Evolutionary conservation across 345 rosid genomes (phyloP).

Genomic region (Geranium rotundifolium): DNA sequence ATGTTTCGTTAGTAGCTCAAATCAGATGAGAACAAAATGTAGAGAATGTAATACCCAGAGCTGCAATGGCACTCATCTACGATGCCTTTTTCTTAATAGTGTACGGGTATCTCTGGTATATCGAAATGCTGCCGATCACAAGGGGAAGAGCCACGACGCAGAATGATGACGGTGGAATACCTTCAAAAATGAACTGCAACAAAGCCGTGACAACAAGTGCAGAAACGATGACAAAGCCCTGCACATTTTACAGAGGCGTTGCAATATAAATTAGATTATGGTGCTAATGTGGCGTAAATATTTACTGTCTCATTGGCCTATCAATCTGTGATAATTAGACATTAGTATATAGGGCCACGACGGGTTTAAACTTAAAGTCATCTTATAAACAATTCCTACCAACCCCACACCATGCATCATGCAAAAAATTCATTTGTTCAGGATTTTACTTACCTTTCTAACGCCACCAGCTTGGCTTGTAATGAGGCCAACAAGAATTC

Average conservation of each 20-base stretch:
- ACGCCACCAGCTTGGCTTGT: conserved; percentile 97
- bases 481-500: conserved; percentile 91
- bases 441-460: conserved; percentile 51
- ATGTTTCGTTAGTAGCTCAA: neutral
- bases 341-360: neutral
- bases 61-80: conserved; percentile 9
- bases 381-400: neutral
- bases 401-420: neutral
- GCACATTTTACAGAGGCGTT: conserved; percentile 13
- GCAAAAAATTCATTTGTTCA: neutral
- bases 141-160: conserved; percentile 78
- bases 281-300: too few species aligned
- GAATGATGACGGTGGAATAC: conserved; percentile 66
- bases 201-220: conserved; percentile 88
- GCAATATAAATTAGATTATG: neutral
- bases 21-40: neutral
- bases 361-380: neutral
- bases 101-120: conserved; percentile 86
- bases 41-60: neutral
- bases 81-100: conserved; percentile 58
- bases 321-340: too few species aligned
- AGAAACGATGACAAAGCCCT: conserved; percentile 95
- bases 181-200: conserved; percentile 84
- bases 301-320: too few species aligned
- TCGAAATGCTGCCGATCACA: conserved; percentile 65